Evolutionary conservation across 2,329 filamentous ascomycete species (phyloP).

Genomic region (Didymella glomerata): DNA sequence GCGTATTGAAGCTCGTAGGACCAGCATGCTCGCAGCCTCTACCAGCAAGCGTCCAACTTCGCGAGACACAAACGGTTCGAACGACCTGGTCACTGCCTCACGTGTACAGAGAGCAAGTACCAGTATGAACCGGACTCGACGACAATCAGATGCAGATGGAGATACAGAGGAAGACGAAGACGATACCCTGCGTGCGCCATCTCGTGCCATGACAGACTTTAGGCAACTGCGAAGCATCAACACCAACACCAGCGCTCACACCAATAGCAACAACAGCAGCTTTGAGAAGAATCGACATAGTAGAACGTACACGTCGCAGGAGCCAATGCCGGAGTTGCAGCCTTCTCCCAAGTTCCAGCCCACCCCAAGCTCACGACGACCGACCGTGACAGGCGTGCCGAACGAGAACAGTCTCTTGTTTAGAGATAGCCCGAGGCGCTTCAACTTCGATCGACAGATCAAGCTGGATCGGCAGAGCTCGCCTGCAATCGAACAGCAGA

Average conservation of each 20-base stretch:
- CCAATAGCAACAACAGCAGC: slow-evolving; percentile 27
- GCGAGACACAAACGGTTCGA: slow-evolving; percentile 36
- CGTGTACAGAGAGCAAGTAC: slow-evolving; percentile 51
- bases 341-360: slow-evolving; percentile 43
- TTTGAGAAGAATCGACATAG: slow-evolving; percentile 31
- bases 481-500: slow-evolving; percentile 44
- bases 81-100: slow-evolving; percentile 32
- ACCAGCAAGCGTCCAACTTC: slow-evolving; percentile 42
- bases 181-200: slow-evolving; percentile 55
- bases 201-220: slow-evolving; percentile 59
- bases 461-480: slow-evolving; percentile 38
- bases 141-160: slow-evolving; percentile 39
- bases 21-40: slow-evolving; percentile 39
- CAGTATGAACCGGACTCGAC: slow-evolving; percentile 50
- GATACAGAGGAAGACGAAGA: slow-evolving; percentile 53
- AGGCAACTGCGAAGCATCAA: slow-evolving; percentile 42
- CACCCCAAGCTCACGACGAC: slow-evolving; percentile 41
- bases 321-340: slow-evolving; percentile 49
- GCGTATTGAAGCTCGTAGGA: slow-evolving; percentile 57
- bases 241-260: slow-evolving; percentile 32
- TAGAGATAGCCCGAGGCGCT: slow-evolving; percentile 40
- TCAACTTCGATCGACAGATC: slow-evolving; percentile 39
- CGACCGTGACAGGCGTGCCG: slow-evolving; percentile 33
- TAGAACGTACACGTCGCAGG: slow-evolving; percentile 49
- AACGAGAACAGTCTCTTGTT: slow-evolving; percentile 43